Evolutionary conservation across 495 filamentous ascomycete species (phyloP).

Genomic region (Penicillium egyptiacum): DNA sequence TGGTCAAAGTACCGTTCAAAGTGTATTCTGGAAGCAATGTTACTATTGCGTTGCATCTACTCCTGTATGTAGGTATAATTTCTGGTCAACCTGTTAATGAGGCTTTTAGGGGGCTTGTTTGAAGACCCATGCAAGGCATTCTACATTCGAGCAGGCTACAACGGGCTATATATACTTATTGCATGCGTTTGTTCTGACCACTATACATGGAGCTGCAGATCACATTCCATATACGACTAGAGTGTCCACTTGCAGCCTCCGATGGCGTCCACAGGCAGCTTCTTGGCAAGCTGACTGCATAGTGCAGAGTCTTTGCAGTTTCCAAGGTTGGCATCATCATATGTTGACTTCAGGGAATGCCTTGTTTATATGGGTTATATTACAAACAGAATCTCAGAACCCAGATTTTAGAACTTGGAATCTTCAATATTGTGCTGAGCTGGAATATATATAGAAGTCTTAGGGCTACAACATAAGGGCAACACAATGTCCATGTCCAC

Average conservation of each 20-base stretch:
- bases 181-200: conserved; percentile 1
- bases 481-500: conserved; percentile 8
- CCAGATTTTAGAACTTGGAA: neutral
- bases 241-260: conserved; percentile 8
- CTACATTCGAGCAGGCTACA: neutral
- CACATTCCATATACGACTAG: conserved; percentile 6
- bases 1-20: conserved; percentile 24
- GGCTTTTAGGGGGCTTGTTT: neutral
- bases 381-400: neutral
- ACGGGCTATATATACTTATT: conserved; percentile 5
- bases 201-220: conserved; percentile 11
- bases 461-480: neutral
- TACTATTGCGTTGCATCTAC: conserved; percentile 10
- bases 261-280: conserved; percentile 12
- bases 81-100: neutral
- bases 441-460: neutral
- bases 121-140: neutral
- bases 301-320: conserved; percentile 15
- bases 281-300: conserved; percentile 23
- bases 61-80: neutral
- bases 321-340: conserved; percentile 16
- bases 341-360: conserved; percentile 4
- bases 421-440: neutral
- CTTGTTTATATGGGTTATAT: neutral
- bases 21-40: conserved; percentile 14